Evolutionary conservation across 495 filamentous ascomycete genomes (phyloP), one percentile per base, ranked within the genome.

Genomic region (Saxophila tyrrhenica): DNA sequence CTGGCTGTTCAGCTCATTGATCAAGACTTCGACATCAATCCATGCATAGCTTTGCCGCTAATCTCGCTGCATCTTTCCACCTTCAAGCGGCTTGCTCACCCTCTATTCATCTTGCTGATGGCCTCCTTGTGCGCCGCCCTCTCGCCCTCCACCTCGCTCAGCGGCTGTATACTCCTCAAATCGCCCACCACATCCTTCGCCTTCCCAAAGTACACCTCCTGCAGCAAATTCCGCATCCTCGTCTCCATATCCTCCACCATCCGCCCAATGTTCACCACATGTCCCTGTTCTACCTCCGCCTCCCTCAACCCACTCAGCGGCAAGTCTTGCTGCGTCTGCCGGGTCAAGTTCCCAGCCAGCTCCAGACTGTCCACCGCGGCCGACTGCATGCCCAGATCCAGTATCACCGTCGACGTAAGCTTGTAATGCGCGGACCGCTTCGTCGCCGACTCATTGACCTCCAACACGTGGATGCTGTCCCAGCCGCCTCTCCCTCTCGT

Each of bases 131-230:
- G 92, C 48, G 87, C 82, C 41, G 88, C 88, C 60, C 83, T 80
- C 29, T 96, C 92, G 60, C 78, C 83, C 64, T 86, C 89, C 39
- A 85, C 78, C 69, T 96, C 87, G 54, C 87, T 90, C 65, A 99
- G 72, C 32, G 85, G 78, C 35, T 78, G 78, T 57, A 96, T 79
- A 85, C 92, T 97, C 64, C 92, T 78, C 65, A 99, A 75, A 67
- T 97, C 90, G 29, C 91, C 92, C n/a, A 99, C 91, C 2, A 99
- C 89, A 70, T 99, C 92, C 77, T 91, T 96, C 11, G 92, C 92
- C 75, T 99, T 99, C 57, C 92, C 92, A 69, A 99, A 99, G 71
- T 99, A 99, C 48, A 99, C 92, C 73, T 99, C 92, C 75, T 97
- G 94, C 66, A 99, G 75, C 69, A 97, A 69, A 67, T 97, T 99